phyloP scores from a whole-genome alignment of 371 early-diverging fungal genomes.

The Rhizopus delemar region DNA sequence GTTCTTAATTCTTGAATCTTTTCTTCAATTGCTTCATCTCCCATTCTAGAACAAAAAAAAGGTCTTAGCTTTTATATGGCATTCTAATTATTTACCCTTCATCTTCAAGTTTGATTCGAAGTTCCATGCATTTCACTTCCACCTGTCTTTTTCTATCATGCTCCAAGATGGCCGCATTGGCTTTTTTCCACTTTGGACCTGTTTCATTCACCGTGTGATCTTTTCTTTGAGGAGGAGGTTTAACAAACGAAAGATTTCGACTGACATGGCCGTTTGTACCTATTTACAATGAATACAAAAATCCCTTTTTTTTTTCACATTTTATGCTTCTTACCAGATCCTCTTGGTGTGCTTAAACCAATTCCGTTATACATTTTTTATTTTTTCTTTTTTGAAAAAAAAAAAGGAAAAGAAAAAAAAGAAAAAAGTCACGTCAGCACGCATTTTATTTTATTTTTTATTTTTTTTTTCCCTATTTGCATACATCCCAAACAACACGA shows the following conservation, averaged over 20 bases:
- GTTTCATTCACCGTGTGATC: constrained; percentile 41
- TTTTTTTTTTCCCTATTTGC: constrained; percentile 3
- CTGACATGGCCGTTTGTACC: constrained; percentile 93
- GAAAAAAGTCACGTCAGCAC: neutral
- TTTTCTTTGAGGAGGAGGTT: constrained; percentile 41
- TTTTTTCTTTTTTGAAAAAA: neutral
- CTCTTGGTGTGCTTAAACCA: constrained; percentile 91
- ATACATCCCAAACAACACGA: neutral
- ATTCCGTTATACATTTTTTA: constrained; percentile 85
- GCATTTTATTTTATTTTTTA: neutral
- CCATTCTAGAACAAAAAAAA: constrained; percentile 6
- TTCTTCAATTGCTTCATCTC: constrained; percentile 22
- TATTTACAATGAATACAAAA: neutral
- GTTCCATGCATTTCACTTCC: constrained; percentile 82
- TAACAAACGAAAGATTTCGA: constrained; percentile 80
- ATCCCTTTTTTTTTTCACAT: too few relatives aligned
- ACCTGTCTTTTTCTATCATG: constrained; percentile 89
- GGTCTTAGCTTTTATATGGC: neutral
- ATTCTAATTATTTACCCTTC: constrained; percentile 55
- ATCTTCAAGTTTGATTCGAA: constrained; percentile 81
- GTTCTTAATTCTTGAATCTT: constrained; percentile 21
- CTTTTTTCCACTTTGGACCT: constrained; percentile 52
- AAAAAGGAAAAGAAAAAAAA: constrained; percentile 2
- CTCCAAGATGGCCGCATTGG: constrained; percentile 78
- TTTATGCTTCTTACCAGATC: constrained; percentile 64